phyloP scores from a whole-genome alignment of 2,329 filamentous ascomycete genomes.

The Aspergillus sp. region DNA sequence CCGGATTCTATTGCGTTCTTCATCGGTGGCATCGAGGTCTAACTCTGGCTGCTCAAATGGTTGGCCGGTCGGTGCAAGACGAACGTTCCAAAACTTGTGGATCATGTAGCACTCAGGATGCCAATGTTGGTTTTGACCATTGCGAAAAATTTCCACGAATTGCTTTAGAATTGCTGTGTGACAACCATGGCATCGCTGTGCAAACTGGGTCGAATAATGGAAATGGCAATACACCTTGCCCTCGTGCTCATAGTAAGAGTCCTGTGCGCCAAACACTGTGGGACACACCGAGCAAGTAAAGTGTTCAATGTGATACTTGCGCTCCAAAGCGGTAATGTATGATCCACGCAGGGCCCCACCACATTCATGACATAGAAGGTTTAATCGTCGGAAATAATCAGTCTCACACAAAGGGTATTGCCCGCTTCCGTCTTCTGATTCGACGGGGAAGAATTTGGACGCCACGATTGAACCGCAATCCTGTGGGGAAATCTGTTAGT shows the following conservation, averaged over 20 bases:
- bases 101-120: conserved; percentile 99
- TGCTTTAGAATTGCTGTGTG: conserved; percentile 97
- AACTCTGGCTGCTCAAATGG: conserved; percentile 39
- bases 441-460: conserved; percentile 97
- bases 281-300: conserved; percentile 97
- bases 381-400: conserved; percentile 91
- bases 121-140: conserved; percentile 98
- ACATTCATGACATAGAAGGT: conserved; percentile 86
- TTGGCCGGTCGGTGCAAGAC: conserved; percentile 63
- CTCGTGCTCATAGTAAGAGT: conserved; percentile 98
- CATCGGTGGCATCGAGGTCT: conserved; percentile 57
- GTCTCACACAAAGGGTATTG: conserved; percentile 97
- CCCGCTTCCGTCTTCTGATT: conserved; percentile 73
- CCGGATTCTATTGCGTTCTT: conserved; percentile 70
- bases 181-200: conserved; percentile 92
- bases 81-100: conserved; percentile 99
- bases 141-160: conserved; percentile 97
- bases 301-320: conserved; percentile 98
- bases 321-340: conserved; percentile 95
- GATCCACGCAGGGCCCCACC: conserved; percentile 89
- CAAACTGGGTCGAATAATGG: conserved; percentile 96
- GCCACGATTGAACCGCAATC: conserved; percentile 96
- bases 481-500: conserved; percentile 41
- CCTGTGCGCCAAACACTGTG: conserved; percentile 95
- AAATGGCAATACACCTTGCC: conserved; percentile 97